Evolutionary conservation across 2,329 filamentous ascomycete species (phyloP), one percentile per base, ranked within the genome.

Genomic region (Phoma sp.): DNA sequence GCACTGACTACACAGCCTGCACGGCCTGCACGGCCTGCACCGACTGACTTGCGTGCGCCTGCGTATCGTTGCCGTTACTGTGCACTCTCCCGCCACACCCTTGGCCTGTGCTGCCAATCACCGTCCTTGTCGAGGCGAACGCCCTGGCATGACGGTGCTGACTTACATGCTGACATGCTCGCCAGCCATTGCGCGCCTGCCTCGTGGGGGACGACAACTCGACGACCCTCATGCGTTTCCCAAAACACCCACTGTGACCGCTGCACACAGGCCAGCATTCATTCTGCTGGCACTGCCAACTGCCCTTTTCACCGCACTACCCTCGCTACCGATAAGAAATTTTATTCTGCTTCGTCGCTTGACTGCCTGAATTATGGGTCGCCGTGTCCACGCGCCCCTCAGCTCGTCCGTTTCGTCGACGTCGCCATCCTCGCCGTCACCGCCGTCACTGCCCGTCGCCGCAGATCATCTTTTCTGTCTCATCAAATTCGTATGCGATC

Each of bases 381-480:
- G 27, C 19, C n/a, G 50, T 44, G 37, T 53, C 37, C 50, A 44
- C 39, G 35, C 58, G 60, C 54, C 62, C 51, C 62, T 54, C 60
- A 60, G 53, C 49, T 59, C 55, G 51, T 48, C 50, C 51, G 51
- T 51, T 55, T 55, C 51, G 19, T 56, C 51, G 51, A 56, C 47
- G 59, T 54, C 55, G 58, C 53, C 51, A 17, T 56, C 53, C 51
- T 58, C 47, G 59, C 53, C 51, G 29, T 55, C 53, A 51, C 56
- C 47, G 22, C 22, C 22, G 22, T 24, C 22, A 24, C 22, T 6
- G 58, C 49, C 49, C 43, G 48, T 58, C 54, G 43, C 46, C 44
- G 68, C 63, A 62, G 68, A 67, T 70, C 67, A 32, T 55, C 53
- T 54, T 38, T 15, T 62, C 47, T 55, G 61, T 62, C 60, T 63